A percentile compares a stretch with the other conserved stretches of the same genome.
Conservation (phyloP, 192 early-diverging fungal species). For the Entomortierella beljakovae region DNA sequence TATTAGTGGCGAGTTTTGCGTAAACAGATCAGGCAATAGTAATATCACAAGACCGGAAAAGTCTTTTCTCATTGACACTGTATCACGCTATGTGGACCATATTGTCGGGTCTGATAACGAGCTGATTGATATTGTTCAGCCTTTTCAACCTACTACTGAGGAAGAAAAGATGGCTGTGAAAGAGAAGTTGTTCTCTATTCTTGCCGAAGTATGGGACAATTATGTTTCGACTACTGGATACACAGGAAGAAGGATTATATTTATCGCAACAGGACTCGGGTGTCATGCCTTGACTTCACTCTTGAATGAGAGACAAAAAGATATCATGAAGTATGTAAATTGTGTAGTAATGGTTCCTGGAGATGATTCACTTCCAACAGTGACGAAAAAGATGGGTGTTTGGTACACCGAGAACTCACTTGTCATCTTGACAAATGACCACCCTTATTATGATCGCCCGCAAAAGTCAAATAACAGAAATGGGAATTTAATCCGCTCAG, state of each 20-base stretch:
- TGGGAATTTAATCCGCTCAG: constrained; percentile 43
- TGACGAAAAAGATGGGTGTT: constrained; percentile 33
- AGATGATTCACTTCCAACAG: constrained; percentile 43
- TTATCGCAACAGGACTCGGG: constrained; percentile 54
- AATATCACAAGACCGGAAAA: constrained; percentile 34
- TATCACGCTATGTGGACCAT: constrained; percentile 37
- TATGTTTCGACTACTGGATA: constrained; percentile 31
- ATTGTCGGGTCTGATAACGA: constrained; percentile 24
- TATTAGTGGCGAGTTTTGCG: constrained; percentile 31
- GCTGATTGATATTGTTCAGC: constrained; percentile 42
- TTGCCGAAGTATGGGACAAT: constrained; percentile 53
- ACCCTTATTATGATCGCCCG: constrained; percentile 34
- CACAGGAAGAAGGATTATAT: constrained; percentile 29
- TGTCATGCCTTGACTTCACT: constrained; percentile 48
- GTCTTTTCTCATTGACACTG: constrained; percentile 32
- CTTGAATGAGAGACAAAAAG: constrained; percentile 52
- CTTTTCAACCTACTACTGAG: constrained; percentile 36
- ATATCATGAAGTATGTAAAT: constrained; percentile 34
- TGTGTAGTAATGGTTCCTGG: constrained; percentile 50
- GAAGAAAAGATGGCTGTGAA: constrained; percentile 38
- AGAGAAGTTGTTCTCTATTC: constrained; percentile 28
- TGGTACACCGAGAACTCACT: constrained; percentile 53
- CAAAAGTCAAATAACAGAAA: constrained; percentile 44
- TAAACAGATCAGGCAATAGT: constrained; percentile 12
- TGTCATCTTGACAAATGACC: constrained; percentile 37